Percentiles rank a stretch among this genome's conserved stretches.
Conservation (phyloP, 148 eudicot genomes). For the Pharnaceum exiguum region DNA sequence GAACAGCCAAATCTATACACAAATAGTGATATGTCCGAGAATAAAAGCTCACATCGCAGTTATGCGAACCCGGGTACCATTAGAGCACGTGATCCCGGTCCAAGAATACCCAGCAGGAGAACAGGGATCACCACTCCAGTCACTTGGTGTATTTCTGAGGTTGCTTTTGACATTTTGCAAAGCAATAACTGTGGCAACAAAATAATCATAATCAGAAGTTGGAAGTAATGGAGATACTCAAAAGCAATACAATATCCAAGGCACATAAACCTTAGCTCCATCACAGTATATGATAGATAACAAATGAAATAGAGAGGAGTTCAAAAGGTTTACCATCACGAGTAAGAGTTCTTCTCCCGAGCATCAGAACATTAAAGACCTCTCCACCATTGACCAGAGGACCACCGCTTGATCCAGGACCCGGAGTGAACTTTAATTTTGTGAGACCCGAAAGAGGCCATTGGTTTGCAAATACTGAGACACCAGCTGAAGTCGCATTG, state of each 20-base stretch:
- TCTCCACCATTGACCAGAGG: conserved; percentile 90
- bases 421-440: conserved; percentile 53
- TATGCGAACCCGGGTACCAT: conserved; percentile 56
- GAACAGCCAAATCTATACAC: neutral
- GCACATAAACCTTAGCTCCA: neutral
- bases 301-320: neutral
- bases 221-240: neutral
- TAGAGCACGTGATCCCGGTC: conserved; percentile 87
- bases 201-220: conserved; percentile 1
- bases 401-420: conserved; percentile 50
- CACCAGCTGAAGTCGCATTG: conserved; percentile 56
- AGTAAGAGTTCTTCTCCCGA: conserved; percentile 63
- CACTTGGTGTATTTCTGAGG: conserved; percentile 60
- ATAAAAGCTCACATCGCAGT: conserved; percentile 60
- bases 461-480: conserved; percentile 60
- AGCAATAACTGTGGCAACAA: conserved; percentile 50
- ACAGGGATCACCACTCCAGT: conserved; percentile 99
- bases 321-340: conserved; percentile 58
- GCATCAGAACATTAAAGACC: conserved; percentile 43
- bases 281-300: neutral
- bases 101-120: conserved; percentile 74
- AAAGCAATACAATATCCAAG: neutral
- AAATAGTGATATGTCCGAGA: neutral
- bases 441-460: conserved; percentile 86
- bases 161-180: conserved; percentile 47